Base-by-base conservation (phyloP, 306 rosid species). In the Mucuna pruriens region DNA sequence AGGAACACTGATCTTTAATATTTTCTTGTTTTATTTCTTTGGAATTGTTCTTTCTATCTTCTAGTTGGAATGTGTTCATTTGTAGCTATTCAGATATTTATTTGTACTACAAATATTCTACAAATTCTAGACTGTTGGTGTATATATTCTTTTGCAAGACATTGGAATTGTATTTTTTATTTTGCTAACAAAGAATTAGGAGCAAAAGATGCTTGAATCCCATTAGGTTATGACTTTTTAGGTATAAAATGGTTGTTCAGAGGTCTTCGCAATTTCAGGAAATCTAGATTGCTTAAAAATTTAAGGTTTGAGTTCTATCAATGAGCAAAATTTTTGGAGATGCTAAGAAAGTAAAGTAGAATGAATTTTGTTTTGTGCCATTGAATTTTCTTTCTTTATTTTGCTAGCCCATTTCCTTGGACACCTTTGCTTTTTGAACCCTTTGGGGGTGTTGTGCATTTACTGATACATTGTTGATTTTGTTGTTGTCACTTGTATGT, bases 401-500 rank as follows among this genome's bases (percentile, higher is more conserved):
- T 9, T 76, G 9, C 23, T n/a, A 46, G 48, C 23, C 15, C 19
- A 19, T 63, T 62, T 63, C 20, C 36, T 63, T 76, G 48, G 81
- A 63, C 13, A 63, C 23, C 60, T 58, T 60, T 48, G 12, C 39
- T 58, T 40, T 57, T 16, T 44, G 39, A 54, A 70, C 11, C 12
- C 26, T 17, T 25, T 69, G 15, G 48, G 46, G 20, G 13, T 38
- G 48, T 31, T 55, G 77, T 79, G 16, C 19, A 25, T 23, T 9
- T 40, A 40, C 71, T 31, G 57, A 45, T 44, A 38, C 7, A 62
- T 38, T 69, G 75, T 36, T 75, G 57, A 54, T 52, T 63, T 64
- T 83, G 17, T 57, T 75, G 42, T 52, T 78, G 55, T 76, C 62
- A 51, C 64, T 33, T 61, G 11, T 72, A 54, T 73, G 26, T 77